Percentiles rank a stretch among this genome's conserved stretches.
Evolutionary conservation across 179 eudicot genomes (phyloP).

Genomic region (Corrigiola litoralis): DNA sequence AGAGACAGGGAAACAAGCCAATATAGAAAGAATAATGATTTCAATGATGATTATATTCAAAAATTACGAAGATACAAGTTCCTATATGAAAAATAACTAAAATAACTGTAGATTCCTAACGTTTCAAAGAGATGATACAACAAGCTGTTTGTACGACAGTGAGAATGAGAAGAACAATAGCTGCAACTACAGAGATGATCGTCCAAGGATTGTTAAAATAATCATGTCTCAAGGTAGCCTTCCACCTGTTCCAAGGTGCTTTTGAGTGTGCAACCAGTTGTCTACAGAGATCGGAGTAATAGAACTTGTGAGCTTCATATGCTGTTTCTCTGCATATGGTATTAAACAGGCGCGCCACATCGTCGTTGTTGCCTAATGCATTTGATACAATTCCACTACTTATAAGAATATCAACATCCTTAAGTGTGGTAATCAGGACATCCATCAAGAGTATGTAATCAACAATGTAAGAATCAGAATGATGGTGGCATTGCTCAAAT

Average conservation of each 20-base stretch:
- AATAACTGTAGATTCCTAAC: neutral
- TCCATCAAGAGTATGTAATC: slow-evolving; percentile 35
- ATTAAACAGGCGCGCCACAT: slow-evolving; percentile 25
- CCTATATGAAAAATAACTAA: neutral
- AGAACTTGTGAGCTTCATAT: slow-evolving; percentile 22
- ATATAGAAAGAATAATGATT: too few relatives aligned
- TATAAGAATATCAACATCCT: slow-evolving; percentile 33
- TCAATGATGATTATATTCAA: too few relatives aligned
- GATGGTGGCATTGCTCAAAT: slow-evolving; percentile 28
- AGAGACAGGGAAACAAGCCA: too few relatives aligned
- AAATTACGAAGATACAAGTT: too few relatives aligned
- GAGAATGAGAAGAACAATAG: slow-evolving; percentile 30
- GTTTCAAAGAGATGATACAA: slow-evolving; percentile 19
- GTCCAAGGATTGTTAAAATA: slow-evolving; percentile 40
- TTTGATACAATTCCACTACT: slow-evolving; percentile 25
- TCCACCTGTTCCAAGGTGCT: slow-evolving; percentile 33
- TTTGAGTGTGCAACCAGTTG: slow-evolving; percentile 24
- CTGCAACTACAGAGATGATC: slow-evolving; percentile 30
- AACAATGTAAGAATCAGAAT: slow-evolving; percentile 25
- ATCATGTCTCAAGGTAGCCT: slow-evolving; percentile 31
- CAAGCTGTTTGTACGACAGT: slow-evolving; percentile 36
- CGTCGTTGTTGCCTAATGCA: slow-evolving; percentile 24
- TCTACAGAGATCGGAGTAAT: slow-evolving; percentile 23
- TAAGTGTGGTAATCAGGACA: slow-evolving; percentile 26
- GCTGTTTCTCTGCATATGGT: slow-evolving; percentile 29